Evolutionary conservation across 2,329 filamentous ascomycete species (phyloP), one percentile per base, ranked within the genome.

Genomic region (Atkinsonella texensis): DNA sequence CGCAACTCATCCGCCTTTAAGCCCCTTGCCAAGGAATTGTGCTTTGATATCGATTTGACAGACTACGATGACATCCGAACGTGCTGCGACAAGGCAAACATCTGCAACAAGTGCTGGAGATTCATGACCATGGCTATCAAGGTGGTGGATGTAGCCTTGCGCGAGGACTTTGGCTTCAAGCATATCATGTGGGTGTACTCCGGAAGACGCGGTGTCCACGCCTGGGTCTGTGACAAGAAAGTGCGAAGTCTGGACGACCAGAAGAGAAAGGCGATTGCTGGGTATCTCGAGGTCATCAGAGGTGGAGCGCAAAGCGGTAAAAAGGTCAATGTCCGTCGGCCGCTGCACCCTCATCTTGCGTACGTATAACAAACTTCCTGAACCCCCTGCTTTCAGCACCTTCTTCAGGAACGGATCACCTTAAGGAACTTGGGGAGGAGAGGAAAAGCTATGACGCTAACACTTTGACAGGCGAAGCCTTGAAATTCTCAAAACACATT

Each of bases 111-210:
- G 65, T 98, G 93, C 71, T 98, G 93, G 93, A 77, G 85, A 48
- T 98, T 97, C 68, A 94, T 95, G 60, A 95, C 88, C 23, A 97
- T 98, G 89, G 87, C 93, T 8, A 91, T 98, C 65, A 93, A 94
- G 65, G 89, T 96, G 15, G 76, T 97, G 12, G 91, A 97, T 65
- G 76, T 80, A 12, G 89, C 90, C 0, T 69, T 98, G 59, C 79
- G 89, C 49, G 89, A 97, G 18, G 93, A 98, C 68, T 96, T 98
- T 70, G 93, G 90, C 45, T 98, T 96, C 70, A 83, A 87, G 64
- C 91, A 98, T 68, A 91, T 98, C 62, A 77, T 98, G 68, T 98
- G 93, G 93, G 90, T 98, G 7, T 98, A 98, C 69, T 98, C 93
- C 0, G 93, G 93, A 59, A 85, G 93, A 68, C 82, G 93, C 77